Evolutionary conservation across 163 green algal genomes (phyloP), one percentile per base, ranked within the genome.

Genomic region (Scenedesmus sp.): DNA sequence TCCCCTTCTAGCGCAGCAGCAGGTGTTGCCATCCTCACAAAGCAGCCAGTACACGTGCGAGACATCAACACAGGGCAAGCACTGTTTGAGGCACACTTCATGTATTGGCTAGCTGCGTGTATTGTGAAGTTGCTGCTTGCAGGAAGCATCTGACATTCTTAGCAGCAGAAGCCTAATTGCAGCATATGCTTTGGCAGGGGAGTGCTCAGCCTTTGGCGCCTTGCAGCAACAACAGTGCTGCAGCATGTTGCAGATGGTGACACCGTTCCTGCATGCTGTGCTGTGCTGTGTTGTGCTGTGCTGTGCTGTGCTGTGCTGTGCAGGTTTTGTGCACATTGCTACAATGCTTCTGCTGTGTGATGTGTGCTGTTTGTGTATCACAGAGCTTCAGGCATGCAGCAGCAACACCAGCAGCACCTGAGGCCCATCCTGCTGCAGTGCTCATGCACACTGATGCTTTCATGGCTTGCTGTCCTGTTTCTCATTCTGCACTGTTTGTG

Each of bases 21-120:
- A 59, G 87, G 87, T 12, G 16, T 86, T 84, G 87, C 87, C 46
- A 57, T 91, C n/a, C 56, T 81, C 2, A 91, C 67, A 2, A 91
- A 86, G 73, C 70, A 76, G 15, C 3, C 23, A 0, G 87, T 91
- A 0, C 20, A 91, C 18, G 70, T 62, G 54, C 73, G 87, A 4
- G 87, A 91, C 55, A 16, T 86, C 15, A 57, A 4, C 20, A 67
- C 23, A 52, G 87, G 87, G 87, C 86, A 23, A n/a, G 87, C 5
- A 2, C n/a, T 34, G 66, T 18, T 34, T 18, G 15, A 76, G 13
- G 16, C 66, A 34, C n/a, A 56, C 8, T 56, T 9, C 74, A 82
- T 82, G 74, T 26, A 57, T 1, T 57, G 16, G 23, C 57, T 34
- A 13, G 18, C 82, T n/a, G 55, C 15, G 77, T 57, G 73, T 2